Evolutionary conservation across 345 rosid species (phyloP), one percentile per base, ranked within the genome.

Genomic region (Limnanthes douglasii): DNA sequence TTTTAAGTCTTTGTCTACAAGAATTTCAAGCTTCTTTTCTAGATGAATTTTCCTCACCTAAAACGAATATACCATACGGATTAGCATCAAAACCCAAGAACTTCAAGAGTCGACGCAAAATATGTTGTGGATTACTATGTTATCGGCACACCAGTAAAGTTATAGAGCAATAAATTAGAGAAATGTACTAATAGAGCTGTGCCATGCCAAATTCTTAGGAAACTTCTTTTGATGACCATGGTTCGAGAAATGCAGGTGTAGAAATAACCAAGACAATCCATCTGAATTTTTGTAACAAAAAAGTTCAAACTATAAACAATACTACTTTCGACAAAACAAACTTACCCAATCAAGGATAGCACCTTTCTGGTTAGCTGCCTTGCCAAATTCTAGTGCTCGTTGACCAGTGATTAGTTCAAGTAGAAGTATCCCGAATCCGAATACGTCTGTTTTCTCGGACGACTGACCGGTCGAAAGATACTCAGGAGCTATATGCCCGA

Each of bases 11-110:
- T 88, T 88, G 69, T 83, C 98, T 9, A 83, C 92, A 0, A 88
- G 80, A 26, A 65, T 31, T 37, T 88, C 95, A 13, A 88, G 81
- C 37, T 83, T 79, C 74, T 83, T 83, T 67, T 88, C 98, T 38
- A 57, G 83, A 46, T 88, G 95, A 64, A 88, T 60, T 49, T 79
- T 83, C 70, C 62, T 88, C 39, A 88, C 83, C 90, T 78, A n/a
- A n/a, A n/a, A n/a, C n/a, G n/a, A n/a, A n/a, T n/a, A n/a, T n/a
- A n/a, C n/a, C n/a, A n/a, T n/a, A n/a, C n/a, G n/a, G n/a, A n/a
- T n/a, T n/a, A n/a, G n/a, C n/a, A n/a, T n/a, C n/a, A n/a, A n/a
- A n/a, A n/a, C n/a, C n/a, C n/a, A n/a, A n/a, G n/a, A n/a, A n/a
- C n/a, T n/a, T n/a, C n/a, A n/a, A n/a, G n/a, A n/a, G n/a, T n/a